Evolutionary conservation across 2,329 filamentous ascomycete genomes (phyloP), one percentile per base, ranked within the genome.

Genomic region (Hymenotorrendiella dingleyae): DNA sequence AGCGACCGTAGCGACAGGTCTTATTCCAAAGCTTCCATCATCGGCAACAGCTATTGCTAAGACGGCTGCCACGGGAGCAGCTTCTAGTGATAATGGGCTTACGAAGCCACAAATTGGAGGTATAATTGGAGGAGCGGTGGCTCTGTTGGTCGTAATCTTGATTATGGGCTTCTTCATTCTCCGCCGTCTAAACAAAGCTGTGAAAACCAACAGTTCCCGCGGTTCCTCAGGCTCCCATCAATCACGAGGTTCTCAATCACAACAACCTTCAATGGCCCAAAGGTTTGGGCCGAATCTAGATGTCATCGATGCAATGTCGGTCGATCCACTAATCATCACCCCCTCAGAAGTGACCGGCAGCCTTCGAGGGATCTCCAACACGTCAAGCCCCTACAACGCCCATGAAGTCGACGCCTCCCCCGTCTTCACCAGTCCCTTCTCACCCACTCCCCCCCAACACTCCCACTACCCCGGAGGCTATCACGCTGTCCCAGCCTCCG

Each of bases 91-190:
- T 12, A 46, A 24, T 14, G 56, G 58, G 3, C 48, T 59, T 16
- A 52, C 53, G 17, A 55, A 46, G 6, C 36, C 50, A n/a, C 63
- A 69, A 20, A 60, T 80, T 2, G 74, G 70, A 3, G 76, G 76
- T 2, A 75, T 79, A 17, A 65, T 79, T 24, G 71, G 67, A 2
- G 75, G 72, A 1, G 69, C 69, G 10, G 61, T 73, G 3, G 66
- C 64, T 0, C 55, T 79, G 9, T 60, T 80, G 2, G 42, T 74
- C 1, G 61, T 70, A 20, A 64, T 78, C 9, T 28, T 78, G 5
- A 60, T 66, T 2, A 67, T 67, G 0, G 64, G 73, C 2, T 70
- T 65, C 46, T 59, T 76, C 36, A 68, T 79, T 35, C 64, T 79
- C 34, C 65, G 70, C 1, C 69, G 68, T 8, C 65, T 79, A 12